Percentiles rank a stretch among this genome's conserved stretches.
phyloP scores from a whole-genome alignment of 2,329 filamentous ascomycete species.

The Alternaria infectoria region DNA sequence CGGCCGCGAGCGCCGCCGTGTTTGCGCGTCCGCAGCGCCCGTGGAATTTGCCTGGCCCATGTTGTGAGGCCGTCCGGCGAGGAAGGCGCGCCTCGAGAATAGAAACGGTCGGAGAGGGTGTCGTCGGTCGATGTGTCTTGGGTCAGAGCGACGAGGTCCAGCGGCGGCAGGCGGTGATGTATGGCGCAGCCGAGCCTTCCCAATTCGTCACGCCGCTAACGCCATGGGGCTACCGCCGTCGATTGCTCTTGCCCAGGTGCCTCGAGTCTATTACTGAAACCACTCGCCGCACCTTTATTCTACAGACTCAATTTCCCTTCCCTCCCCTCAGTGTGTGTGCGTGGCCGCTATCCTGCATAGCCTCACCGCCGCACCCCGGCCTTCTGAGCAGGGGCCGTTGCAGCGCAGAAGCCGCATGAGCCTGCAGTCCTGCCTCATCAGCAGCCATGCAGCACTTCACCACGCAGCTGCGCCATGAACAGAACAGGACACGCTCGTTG shows the following conservation, averaged over 20 bases:
- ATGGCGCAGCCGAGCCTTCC: conserved; percentile 18
- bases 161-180: conserved; percentile 17
- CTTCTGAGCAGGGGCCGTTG: conserved; percentile 2
- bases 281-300: conserved; percentile 1
- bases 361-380: conserved; percentile 12
- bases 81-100: conserved; percentile 25
- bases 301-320: background rate
- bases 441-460: conserved; percentile 44
- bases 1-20: conserved; percentile 39
- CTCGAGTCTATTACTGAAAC: conserved; percentile 7
- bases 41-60: conserved; percentile 51
- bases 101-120: conserved; percentile 3
- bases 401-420: conserved; percentile 8
- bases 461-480: conserved; percentile 34
- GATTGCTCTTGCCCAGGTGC: conserved; percentile 4
- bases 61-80: conserved; percentile 34
- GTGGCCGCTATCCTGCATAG: background rate
- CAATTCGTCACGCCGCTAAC: conserved; percentile 7
- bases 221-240: background rate
- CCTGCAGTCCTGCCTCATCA: conserved; percentile 6
- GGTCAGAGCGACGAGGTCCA: conserved; percentile 15
- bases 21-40: conserved; percentile 30
- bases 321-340: background rate
- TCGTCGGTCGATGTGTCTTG: conserved; percentile 11
- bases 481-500: conserved; percentile 39